Percentiles rank a stretch among this genome's conserved stretches.
phyloP scores from a whole-genome alignment of 2,329 filamentous ascomycete genomes.

The Parastagonospora avenae region DNA sequence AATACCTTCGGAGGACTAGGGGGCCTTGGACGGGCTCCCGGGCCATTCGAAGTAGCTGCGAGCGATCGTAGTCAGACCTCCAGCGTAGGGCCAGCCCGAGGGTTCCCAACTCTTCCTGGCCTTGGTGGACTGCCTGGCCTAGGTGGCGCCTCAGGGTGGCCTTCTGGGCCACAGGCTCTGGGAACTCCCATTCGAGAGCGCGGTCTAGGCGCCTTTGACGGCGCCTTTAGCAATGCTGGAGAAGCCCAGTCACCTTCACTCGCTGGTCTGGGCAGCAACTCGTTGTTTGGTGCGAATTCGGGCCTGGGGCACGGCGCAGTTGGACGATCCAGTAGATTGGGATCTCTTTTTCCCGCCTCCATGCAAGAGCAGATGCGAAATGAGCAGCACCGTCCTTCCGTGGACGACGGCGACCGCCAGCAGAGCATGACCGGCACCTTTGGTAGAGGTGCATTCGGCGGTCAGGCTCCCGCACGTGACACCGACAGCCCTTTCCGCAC shows the following conservation, averaged over 20 bases:
- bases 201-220: conserved; percentile 57
- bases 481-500: conserved; percentile 48
- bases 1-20: conserved; percentile 62
- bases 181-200: conserved; percentile 72
- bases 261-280: conserved; percentile 66
- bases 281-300: conserved; percentile 65
- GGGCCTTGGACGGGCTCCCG: conserved; percentile 54
- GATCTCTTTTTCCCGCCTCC: conserved; percentile 82
- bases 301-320: conserved; percentile 65
- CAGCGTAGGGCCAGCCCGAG: conserved; percentile 76
- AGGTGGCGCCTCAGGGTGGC: conserved; percentile 67
- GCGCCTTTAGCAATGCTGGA: conserved; percentile 73
- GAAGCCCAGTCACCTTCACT: conserved; percentile 79
- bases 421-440: conserved; percentile 66
- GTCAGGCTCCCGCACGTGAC: conserved; percentile 44
- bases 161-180: conserved; percentile 72
- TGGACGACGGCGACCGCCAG: conserved; percentile 61
- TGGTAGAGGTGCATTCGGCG: conserved; percentile 63
- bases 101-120: conserved; percentile 67
- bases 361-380: conserved; percentile 92
- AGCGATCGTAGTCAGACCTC: conserved; percentile 94
- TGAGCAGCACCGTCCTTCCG: conserved; percentile 50
- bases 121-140: conserved; percentile 61
- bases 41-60: conserved; percentile 62
- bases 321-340: conserved; percentile 79